Base-by-base conservation (phyloP, 768 basidiomycete genomes). In the Auriculariales sp. region DNA sequence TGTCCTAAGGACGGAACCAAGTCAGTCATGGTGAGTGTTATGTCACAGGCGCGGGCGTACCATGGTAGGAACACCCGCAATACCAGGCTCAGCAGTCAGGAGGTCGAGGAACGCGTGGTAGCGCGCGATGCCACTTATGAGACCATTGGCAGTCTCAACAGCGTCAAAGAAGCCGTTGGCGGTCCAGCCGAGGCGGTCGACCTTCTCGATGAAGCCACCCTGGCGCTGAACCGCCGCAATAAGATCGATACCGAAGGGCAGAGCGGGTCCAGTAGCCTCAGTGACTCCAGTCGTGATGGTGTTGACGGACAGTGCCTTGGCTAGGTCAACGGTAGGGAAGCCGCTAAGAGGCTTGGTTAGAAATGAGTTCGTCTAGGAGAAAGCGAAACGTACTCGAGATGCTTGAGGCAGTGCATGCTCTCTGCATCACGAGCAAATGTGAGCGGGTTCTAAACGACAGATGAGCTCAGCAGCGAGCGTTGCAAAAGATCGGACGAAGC, bases 21-120 rank as follows among this genome's bases (percentile, higher is more conserved):
- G 15, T 9, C 15, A 32, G n/a, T n/a, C n/a, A n/a, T n/a, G n/a
- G n/a, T n/a, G n/a, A n/a, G n/a, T n/a, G n/a, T n/a, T n/a, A 10
- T 36, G n/a, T 36, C 35, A 31, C 24, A 31, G 17, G 15, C 11
- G 7, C 19, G 10, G 15, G 12, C 50, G 25, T 45, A 54, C 55
- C 19, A 56, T 25, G 9, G 55, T 56, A 2, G 55, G 53, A 9
- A 56, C n/a, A n/a, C n/a, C n/a, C n/a, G n/a, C n/a, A n/a, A n/a
- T 53, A 17, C 32, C 48, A 14, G 49, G 53, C 6, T 47, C 30
- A 9, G 47, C 50, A 17, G 50, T 42, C 55, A 56, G 53, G 15
- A 56, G 31, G 30, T 56, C 55, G 2, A 56, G 35, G 53, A 56
- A 56, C 3, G 55, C 55, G 47, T 56, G 55, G 33, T 54, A 56